These are phyloP conservation scores for Kurtzmaniella cleridarum DNA, from an alignment of 805 yeast genomes.

Conservation along the genomic window DNA sequence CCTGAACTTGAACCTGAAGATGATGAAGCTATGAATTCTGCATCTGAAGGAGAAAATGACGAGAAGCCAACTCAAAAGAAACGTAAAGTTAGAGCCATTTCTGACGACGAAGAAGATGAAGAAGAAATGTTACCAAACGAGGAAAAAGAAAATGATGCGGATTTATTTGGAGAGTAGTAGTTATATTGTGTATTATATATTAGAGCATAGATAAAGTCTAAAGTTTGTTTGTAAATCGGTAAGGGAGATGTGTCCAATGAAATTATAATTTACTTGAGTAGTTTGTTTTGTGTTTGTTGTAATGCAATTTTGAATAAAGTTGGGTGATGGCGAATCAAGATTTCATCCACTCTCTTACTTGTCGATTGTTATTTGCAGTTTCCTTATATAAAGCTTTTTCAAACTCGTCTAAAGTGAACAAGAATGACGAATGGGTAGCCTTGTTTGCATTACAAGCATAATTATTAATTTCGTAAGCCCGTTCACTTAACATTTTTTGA, in stretches of 20 bases:
- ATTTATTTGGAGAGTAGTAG: too few relatives aligned
- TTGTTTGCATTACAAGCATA: slow-evolving; percentile 52
- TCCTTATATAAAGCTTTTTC: slow-evolving; percentile 57
- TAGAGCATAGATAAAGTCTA: too few relatives aligned
- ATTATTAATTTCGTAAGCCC: slow-evolving; percentile 71
- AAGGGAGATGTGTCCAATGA: too few relatives aligned
- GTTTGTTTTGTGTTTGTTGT: too few relatives aligned
- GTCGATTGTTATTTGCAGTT: slow-evolving; percentile 45
- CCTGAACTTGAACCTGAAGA: slow-evolving; percentile 5
- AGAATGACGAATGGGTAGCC: slow-evolving; percentile 46
- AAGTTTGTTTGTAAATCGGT: too few relatives aligned
- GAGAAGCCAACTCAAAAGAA: slow-evolving; percentile 14
- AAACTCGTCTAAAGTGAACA: slow-evolving; percentile 68
- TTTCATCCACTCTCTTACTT: slow-evolving; percentile 33
- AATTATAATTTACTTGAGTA: too few relatives aligned
- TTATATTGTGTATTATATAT: too few relatives aligned
- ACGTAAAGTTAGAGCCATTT: slow-evolving; percentile 18
- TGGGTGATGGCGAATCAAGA: slow-evolving; percentile 11
- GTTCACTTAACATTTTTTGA: slow-evolving; percentile 47
- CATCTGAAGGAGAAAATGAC: slow-evolving; percentile 6
- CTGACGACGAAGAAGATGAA: slow-evolving; percentile 33
- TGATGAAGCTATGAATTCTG: neutral
- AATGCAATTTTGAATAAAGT: too few relatives aligned
- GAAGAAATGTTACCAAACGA: slow-evolving; percentile 11
- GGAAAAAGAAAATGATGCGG: slow-evolving; percentile 5